These are phyloP conservation scores for Fusarium haematococcum DNA, from an alignment of 2,329 filamentous ascomycete species.

Conservation along the genomic window DNA sequence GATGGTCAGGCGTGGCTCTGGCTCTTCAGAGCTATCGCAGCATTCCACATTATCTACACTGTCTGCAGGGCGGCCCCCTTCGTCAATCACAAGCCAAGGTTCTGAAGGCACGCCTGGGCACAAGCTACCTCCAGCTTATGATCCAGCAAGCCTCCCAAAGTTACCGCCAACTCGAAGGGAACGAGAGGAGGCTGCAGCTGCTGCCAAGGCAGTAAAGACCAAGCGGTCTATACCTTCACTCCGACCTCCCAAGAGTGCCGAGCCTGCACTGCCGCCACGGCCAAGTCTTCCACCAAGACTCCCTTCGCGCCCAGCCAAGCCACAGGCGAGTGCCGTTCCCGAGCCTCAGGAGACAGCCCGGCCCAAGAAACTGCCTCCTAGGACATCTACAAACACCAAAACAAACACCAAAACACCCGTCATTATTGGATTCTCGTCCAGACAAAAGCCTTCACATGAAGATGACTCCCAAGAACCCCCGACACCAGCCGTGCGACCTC, in stretches of 20 bases:
- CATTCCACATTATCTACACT: constrained; percentile 65
- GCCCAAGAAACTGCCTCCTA: constrained; percentile 33
- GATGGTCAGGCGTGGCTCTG: constrained; percentile 63
- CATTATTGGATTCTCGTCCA: constrained; percentile 32
- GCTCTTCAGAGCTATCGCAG: constrained; percentile 68
- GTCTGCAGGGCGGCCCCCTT: constrained; percentile 59
- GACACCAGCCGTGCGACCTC: constrained; percentile 28
- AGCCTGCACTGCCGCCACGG: constrained; percentile 44
- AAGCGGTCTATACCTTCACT: constrained; percentile 30
- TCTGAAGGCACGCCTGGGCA: constrained; percentile 56
- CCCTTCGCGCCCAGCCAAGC: constrained; percentile 60
- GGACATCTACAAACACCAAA: constrained; percentile 16
- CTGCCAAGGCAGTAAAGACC: constrained; percentile 39
- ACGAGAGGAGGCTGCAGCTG: constrained; percentile 56
- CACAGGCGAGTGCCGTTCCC: constrained; percentile 22
- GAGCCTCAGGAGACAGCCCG: constrained; percentile 17
- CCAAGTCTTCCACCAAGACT: constrained; percentile 63
- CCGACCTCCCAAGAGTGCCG: constrained; percentile 39
- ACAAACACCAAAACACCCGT: constrained; percentile 20
- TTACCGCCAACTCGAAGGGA: constrained; percentile 68
- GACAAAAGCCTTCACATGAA: not conserved
- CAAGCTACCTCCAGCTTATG: constrained; percentile 67
- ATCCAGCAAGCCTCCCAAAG: constrained; percentile 67
- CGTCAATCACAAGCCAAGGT: constrained; percentile 61
- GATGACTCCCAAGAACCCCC: constrained; percentile 25